Evolutionary conservation across 495 filamentous ascomycete species (phyloP), one percentile per base, ranked within the genome.

Genomic region (Podospora comata): DNA sequence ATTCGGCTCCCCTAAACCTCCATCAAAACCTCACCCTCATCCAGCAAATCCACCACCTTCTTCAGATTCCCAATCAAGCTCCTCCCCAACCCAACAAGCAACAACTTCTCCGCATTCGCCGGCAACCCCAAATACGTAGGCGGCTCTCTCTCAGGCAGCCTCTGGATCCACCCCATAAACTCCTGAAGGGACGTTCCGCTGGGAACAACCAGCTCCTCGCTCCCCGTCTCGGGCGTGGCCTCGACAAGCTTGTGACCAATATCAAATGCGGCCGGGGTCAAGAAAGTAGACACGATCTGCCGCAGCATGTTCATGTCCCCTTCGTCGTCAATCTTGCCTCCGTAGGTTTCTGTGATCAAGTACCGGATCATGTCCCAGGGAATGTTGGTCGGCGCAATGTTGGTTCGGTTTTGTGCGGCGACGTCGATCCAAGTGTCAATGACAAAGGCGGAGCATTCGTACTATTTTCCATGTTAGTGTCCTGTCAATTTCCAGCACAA

Each of bases 341-440:
- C 96, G 77, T 99, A 99, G 64, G 91, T 97, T 77, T 97, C 93
- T 7, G 89, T 90, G 62, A 98, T 85, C 11, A 99, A 89, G 59
- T 92, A 93, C 67, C 92, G 90, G 68, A 99, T 90, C 88, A 99
- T 94, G 34, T 95, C 91, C 95, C 95, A 99, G 7, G 95, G 96
- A 13, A 99, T 91, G 75, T 96, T 97, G 67, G 88, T 84, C 19
- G 95, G 95, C 5, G 93, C 91, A 64, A 98, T 88, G 77, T 99
- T 99, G 53, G 92, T 92, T 60, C 95, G 89, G 64, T 89, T 91
- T 67, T 88, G 85, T 5, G 94, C 91, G 23, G 92, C 88, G 1
- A 84, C 80, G 70, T 97, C 92, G 66, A 97, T 84, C 95, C 96
- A 99, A 64, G 90, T 90, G 78, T 99, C 96, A 67, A 99, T 95